These are phyloP conservation scores for Salvia miltiorrhiza DNA, from an alignment of 257 asterid genomes.

Conservation along the genomic window DNA sequence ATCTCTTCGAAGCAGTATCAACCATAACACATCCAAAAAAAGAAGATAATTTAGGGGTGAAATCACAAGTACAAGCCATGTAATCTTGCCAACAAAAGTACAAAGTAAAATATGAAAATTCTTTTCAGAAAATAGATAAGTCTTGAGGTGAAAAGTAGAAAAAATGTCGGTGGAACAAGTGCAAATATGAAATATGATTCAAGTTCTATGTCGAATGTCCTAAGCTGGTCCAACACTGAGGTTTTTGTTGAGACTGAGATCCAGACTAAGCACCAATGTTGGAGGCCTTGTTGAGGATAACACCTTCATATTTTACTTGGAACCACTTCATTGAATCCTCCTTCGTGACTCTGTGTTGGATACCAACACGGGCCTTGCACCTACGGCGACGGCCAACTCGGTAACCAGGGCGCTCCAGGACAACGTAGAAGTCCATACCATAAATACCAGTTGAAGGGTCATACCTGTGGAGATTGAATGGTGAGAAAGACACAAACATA, in stretches of 20 bases:
- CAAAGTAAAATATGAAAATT: background rate
- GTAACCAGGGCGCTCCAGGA: constrained; percentile 70
- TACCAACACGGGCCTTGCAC: constrained; percentile 78
- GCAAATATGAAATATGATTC: background rate
- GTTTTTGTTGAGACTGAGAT: background rate
- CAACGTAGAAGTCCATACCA: constrained; percentile 81
- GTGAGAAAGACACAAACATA: background rate
- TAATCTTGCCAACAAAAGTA: background rate
- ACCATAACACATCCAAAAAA: background rate
- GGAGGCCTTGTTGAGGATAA: constrained; percentile 68
- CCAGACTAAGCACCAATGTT: constrained; percentile 27
- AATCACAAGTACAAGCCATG: background rate
- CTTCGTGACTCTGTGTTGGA: constrained; percentile 78
- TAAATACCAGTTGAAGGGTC: constrained; percentile 85
- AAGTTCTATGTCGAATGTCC: background rate
- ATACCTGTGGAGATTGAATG: constrained; percentile 33
- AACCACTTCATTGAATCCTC: constrained; percentile 85
- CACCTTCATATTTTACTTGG: constrained; percentile 80
- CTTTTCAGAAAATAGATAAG: background rate
- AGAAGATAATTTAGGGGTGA: background rate
- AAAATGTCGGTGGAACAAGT: background rate
- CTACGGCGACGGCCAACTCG: constrained; percentile 78
- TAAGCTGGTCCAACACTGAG: background rate
- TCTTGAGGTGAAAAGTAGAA: background rate
- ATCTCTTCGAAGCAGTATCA: background rate